Conservation (phyloP, 306 rosid genomes). For the Cicer pinnatifidum region DNA sequence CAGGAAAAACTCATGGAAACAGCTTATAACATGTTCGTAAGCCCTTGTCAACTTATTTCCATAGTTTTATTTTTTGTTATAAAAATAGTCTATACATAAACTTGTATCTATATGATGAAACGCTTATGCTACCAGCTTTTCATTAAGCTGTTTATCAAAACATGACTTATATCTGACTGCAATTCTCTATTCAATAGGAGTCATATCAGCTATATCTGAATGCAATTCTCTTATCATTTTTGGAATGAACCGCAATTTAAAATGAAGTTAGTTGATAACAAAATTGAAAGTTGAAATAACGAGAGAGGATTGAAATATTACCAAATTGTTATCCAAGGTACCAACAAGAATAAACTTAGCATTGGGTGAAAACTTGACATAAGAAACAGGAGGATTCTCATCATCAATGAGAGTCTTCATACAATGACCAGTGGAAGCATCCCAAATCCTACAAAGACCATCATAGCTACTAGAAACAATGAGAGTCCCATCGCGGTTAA, state of each 20-base stretch:
- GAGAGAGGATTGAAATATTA: constrained; percentile 35
- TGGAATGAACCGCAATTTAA: not conserved
- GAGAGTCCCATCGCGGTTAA: constrained; percentile 79
- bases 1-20: too few relatives aligned
- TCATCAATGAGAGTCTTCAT: constrained; percentile 91
- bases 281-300: not conserved
- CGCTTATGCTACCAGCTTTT: too few relatives aligned
- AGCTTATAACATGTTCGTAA: too few relatives aligned
- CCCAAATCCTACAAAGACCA: constrained; percentile 89
- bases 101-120: too few relatives aligned
- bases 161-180: not conserved
- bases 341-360: constrained; percentile 92
- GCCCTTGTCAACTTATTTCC: too few relatives aligned
- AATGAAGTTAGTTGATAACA: not conserved
- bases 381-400: constrained; percentile 94
- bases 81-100: too few relatives aligned
- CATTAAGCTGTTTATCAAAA: too few relatives aligned
- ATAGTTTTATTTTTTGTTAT: too few relatives aligned
- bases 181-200: not conserved
- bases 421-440: constrained; percentile 93
- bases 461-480: constrained; percentile 98
- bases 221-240: not conserved
- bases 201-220: not conserved
- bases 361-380: constrained; percentile 89
- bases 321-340: constrained; percentile 86